Evolutionary conservation across 495 filamentous ascomycete genomes (phyloP), one percentile per base, ranked within the genome.

Genomic region (Cairneyella variabilis): DNA sequence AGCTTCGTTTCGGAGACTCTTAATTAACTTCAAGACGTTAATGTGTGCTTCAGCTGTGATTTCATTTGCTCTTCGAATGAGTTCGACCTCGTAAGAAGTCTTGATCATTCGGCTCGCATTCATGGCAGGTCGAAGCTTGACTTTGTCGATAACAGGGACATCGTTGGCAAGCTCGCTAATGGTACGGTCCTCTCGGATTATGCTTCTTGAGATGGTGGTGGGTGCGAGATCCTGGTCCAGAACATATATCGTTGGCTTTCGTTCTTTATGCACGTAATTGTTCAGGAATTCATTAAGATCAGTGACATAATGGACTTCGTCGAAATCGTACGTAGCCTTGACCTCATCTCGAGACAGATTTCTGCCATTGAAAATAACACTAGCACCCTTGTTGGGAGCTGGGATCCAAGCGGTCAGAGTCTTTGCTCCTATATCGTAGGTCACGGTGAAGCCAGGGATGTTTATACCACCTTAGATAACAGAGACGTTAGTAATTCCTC

Each of bases 61-160:
- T 18, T 72, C 74, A 60, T 91, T 95, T 11, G 92, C 92, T 21
- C 83, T 76, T 14, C 83, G 81, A 56, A 96, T 88, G 66, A 90
- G 74, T 1, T 74, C 75, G 51, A 96, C 80, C 63, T 97, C 92
- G 62, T 92, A 85, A 21, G 79, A 74, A 39, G 84, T 82, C 66
- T 97, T 97, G 71, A 89, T 79, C 0, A 85, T 82, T 7, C 90
- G 81, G 3, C 82, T 82, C 27, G 76, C 71, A 67, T 91, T 76
- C 69, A 91, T 90, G 28, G 87, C 87, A 0, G 78, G 78, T 47
- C 76, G 68, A 21, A 90, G 36, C 3, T 16, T 21, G 6, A 39
- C 22, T n/a, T n/a, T n/a, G n/a, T n/a, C n/a, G n/a, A n/a, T n/a
- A n/a, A n/a, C n/a, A n/a, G n/a, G n/a, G n/a, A n/a, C n/a, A n/a